phyloP scores from a whole-genome alignment of 257 asterid species.

The Buddleja alternifolia region DNA sequence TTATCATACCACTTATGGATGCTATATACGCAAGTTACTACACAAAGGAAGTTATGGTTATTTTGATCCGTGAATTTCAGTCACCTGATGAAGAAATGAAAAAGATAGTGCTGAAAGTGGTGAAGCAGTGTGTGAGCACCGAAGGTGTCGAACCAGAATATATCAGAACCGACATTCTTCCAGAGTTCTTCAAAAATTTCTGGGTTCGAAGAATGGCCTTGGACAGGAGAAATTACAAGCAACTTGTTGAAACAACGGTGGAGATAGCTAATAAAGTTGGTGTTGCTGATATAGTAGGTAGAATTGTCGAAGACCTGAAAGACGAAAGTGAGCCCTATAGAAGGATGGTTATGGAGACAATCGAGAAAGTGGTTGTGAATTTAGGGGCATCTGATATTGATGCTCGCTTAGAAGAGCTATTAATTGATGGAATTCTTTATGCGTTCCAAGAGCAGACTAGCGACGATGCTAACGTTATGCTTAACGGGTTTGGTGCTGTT shows the following conservation, averaged over 20 bases:
- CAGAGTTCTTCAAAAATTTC: slow-evolving; percentile 87
- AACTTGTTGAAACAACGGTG: slow-evolving; percentile 87
- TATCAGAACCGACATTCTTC: slow-evolving; percentile 82
- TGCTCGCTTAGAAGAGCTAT: slow-evolving; percentile 79
- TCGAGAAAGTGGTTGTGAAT: slow-evolving; percentile 90
- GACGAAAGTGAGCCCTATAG: slow-evolving; percentile 94
- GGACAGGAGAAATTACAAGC: slow-evolving; percentile 86
- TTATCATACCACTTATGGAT: slow-evolving; percentile 94
- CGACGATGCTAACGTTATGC: slow-evolving; percentile 94
- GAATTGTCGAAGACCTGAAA: slow-evolving; percentile 85
- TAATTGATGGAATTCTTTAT: slow-evolving; percentile 85
- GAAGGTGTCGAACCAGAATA: slow-evolving; percentile 92
- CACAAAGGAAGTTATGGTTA: slow-evolving; percentile 89
- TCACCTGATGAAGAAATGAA: slow-evolving; percentile 97
- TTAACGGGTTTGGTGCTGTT: slow-evolving; percentile 92
- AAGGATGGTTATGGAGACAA: slow-evolving; percentile 97
- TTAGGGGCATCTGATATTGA: slow-evolving; percentile 90
- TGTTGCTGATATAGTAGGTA: slow-evolving; percentile 86
- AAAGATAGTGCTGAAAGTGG: slow-evolving; percentile 92
- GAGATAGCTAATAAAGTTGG: slow-evolving; percentile 95
- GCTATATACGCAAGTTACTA: slow-evolving; percentile 91
- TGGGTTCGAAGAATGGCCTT: slow-evolving; percentile 97
- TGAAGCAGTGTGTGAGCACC: slow-evolving; percentile 93
- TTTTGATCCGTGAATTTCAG: slow-evolving; percentile 88
- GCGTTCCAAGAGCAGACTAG: slow-evolving; percentile 97